Evolutionary conservation across 768 basidiomycete genomes (phyloP), one percentile per base, ranked within the genome.

Genomic region (Lyophyllum decastes): DNA sequence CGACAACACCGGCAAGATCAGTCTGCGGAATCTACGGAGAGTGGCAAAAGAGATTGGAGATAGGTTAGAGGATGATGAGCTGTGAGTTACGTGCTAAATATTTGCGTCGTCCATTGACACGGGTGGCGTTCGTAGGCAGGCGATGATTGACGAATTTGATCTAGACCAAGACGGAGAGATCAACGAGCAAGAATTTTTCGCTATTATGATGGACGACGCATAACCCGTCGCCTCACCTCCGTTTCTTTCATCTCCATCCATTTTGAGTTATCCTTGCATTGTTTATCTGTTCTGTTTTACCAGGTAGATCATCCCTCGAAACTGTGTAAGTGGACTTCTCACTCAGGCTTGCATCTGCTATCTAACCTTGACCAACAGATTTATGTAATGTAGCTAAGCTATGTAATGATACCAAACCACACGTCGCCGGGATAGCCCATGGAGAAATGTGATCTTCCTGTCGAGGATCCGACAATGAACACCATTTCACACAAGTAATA

Each of bases 81-180:
- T 98, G 95, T 98, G 72, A 72, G 95, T 87, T 26, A 21, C 54
- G 12, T 48, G 5, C 16, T 10, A n/a, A 24, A 56, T 45, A 17
- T 11, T 7, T 12, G 22, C 2, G n/a, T n/a, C 35, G 14, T 35
- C 12, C 14, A 27, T 47, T 62, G 17, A 61, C 44, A 33, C 48
- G 5, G 25, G 21, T 30, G 9, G 25, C 35, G 16, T 38, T 27
- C 45, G 25, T 64, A 98, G 96, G 64, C 95, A 98, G 86, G 97
- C 97, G 22, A 99, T 99, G 97, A 99, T 99, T 68, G 97, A 99
- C 66, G 97, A 99, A 75, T 99, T 99, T 69, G 97, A 99, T 73
- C 85, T 99, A 24, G 97, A 99, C 76, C 89, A 94, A 71, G 97
- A 99, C 64, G 95, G 95, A 26, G 96, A 96, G 77, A 98, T 98